Evolutionary conservation across 495 filamentous ascomycete species (phyloP).

Genomic region (Pseudevernia furfuracea): DNA sequence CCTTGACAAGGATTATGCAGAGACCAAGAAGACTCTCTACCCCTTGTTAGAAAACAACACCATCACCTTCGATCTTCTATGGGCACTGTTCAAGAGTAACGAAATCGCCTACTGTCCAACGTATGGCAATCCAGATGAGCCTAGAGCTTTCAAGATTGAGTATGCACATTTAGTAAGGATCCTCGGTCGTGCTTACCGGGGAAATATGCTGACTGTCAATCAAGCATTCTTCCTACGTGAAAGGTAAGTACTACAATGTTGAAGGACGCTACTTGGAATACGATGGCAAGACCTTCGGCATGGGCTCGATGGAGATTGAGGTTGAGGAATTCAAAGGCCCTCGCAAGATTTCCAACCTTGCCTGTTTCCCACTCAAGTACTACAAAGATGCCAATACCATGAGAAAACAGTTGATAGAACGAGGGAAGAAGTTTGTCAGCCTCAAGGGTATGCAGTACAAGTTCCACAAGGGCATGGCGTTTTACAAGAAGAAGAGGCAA

Average conservation of each 20-base stretch:
- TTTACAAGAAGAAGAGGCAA: slow-evolving; percentile 71
- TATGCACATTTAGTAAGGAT: slow-evolving; percentile 51
- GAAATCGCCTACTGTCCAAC: slow-evolving; percentile 75
- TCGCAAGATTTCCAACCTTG: slow-evolving; percentile 70
- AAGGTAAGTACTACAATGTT: slow-evolving; percentile 71
- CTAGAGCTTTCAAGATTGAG: slow-evolving; percentile 84
- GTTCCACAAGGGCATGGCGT: slow-evolving; percentile 72
- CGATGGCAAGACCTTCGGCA: slow-evolving; percentile 68
- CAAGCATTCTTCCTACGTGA: slow-evolving; percentile 60
- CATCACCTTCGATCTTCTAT: slow-evolving; percentile 84
- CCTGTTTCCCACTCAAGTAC: slow-evolving; percentile 74
- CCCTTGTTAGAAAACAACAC: slow-evolving; percentile 75
- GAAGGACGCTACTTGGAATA: slow-evolving; percentile 82
- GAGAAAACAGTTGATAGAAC: slow-evolving; percentile 62
- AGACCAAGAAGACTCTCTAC: slow-evolving; percentile 72
- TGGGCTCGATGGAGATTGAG: slow-evolving; percentile 62
- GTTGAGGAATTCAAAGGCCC: slow-evolving; percentile 76
- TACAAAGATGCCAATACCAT: slow-evolving; percentile 67
- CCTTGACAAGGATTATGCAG: slow-evolving; percentile 72
- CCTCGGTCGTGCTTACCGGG: not conserved
- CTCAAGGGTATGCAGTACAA: slow-evolving; percentile 80
- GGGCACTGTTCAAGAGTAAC: slow-evolving; percentile 89
- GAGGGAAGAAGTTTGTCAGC: slow-evolving; percentile 76
- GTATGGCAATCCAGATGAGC: slow-evolving; percentile 72
- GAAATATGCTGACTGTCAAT: not conserved